Base-by-base conservation (phyloP, 352 stramenopile species). In the Pythium rhizo-oryzae region DNA sequence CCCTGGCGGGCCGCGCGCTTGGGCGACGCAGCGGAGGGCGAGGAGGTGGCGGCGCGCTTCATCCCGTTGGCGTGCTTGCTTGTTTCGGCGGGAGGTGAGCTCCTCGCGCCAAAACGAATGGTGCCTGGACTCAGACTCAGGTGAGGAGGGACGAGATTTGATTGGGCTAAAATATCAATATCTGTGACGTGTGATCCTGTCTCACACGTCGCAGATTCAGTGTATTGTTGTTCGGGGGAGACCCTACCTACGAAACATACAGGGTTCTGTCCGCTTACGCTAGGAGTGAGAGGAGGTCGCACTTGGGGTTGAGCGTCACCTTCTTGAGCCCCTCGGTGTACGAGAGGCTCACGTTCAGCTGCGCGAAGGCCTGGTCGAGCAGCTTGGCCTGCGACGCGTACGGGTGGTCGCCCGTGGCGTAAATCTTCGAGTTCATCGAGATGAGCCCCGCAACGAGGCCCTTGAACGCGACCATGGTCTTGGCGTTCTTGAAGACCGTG, bases 261-360 rank as follows among this genome's bases (percentile, higher is more conserved):
- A 33, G 6, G 28, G 28, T 33, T 33, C 28, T 33, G 28, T 33
- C 3, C 28, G 28, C 28, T 6, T 33, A 21, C 11, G 47, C 47
- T 43, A 64, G 58, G 8, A 64, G 43, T 25, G 62, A 28, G 8
- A 37, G 13, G 41, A 79, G 62, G 60, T 77, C 63, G 43, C 70
- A 78, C 53, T 68, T 54, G 1, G 71, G 59, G 59, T 76, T 71
- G 19, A 72, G 21, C 21, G 55, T 58, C 24, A 80, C 60, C 39
- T 68, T 73, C 21, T 15, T 43, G 23, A 80, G 41, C 12, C 62
- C 62, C 21, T 57, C 35, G n/a, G 23, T 69, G 46, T 74, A 78
- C 24, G 30, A 49, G 51, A 78, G 69, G 60, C 62, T 79, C 43
- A 81, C 74, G 55, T 79, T 77, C 44, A 81, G 63, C 8, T 60